Evolutionary conservation across 345 rosid genomes (phyloP).

Genomic region (Pistacia integerrima): DNA sequence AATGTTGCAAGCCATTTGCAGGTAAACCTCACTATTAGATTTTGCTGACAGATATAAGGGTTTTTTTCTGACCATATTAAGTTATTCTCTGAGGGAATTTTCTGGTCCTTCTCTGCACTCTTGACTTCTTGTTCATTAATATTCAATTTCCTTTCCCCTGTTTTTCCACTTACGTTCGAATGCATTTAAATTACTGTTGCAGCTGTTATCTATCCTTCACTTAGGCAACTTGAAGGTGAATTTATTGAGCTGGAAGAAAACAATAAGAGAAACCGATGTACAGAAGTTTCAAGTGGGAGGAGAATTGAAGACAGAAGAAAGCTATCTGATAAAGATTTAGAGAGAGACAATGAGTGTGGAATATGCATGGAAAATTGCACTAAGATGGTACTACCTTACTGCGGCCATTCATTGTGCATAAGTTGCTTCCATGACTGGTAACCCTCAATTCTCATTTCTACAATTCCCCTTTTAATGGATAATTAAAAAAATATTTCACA

Average conservation of each 20-base stretch:
- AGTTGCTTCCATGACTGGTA: conserved; percentile 74
- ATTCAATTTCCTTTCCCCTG: background rate
- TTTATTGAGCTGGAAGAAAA: conserved; percentile 28
- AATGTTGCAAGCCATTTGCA: conserved; percentile 97
- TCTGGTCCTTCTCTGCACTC: conserved; percentile 47
- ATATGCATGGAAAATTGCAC: conserved; percentile 69
- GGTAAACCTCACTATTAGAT: conserved; percentile 40
- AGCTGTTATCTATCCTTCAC: conserved; percentile 68
- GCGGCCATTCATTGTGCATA: conserved; percentile 66
- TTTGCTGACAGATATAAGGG: background rate
- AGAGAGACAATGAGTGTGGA: conserved; percentile 64
- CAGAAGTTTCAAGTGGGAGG: conserved; percentile 27
- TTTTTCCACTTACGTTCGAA: background rate
- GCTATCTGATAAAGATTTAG: conserved; percentile 34
- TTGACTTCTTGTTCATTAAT: background rate
- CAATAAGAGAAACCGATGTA: conserved; percentile 15
- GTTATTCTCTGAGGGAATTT: conserved; percentile 52
- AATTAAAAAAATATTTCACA: background rate
- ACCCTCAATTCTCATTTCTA: conserved; percentile 5
- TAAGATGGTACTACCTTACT: conserved; percentile 56
- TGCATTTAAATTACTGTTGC: conserved; percentile 27
- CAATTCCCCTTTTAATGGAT: background rate
- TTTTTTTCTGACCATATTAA: background rate
- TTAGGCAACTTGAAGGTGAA: conserved; percentile 54
- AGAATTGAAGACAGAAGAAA: conserved; percentile 34